Percentiles rank a stretch among this genome's conserved stretches.
phyloP scores from a whole-genome alignment of 371 early-diverging fungal genomes.

The Syncephalastrum sp. region DNA sequence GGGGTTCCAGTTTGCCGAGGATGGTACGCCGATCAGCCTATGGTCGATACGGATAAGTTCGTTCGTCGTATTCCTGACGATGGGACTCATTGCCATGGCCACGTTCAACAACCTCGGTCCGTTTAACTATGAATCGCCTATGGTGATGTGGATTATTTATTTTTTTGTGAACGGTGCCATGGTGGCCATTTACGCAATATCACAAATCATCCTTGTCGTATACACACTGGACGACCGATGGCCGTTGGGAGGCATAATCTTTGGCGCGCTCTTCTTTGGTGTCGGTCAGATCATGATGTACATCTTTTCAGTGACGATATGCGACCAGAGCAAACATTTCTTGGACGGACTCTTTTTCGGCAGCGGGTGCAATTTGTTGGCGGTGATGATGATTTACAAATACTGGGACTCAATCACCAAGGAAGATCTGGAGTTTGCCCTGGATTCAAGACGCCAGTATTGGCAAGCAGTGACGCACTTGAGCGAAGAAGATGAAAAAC shows the following conservation, averaged over 20 bases:
- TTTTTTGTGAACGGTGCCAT: constrained; percentile 71
- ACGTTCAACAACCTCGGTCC: constrained; percentile 71
- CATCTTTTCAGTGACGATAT: constrained; percentile 66
- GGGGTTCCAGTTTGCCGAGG: constrained; percentile 91
- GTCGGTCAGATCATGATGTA: constrained; percentile 71
- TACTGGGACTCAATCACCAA: constrained; percentile 94
- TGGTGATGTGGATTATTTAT: constrained; percentile 72
- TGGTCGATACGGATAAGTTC: constrained; percentile 73
- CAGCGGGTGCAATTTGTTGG: constrained; percentile 71
- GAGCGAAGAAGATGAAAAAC: constrained; percentile 8
- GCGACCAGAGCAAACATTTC: constrained; percentile 81
- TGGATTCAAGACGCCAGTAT: constrained; percentile 62
- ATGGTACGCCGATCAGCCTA: constrained; percentile 76
- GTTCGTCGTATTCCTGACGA: constrained; percentile 58
- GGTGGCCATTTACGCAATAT: constrained; percentile 70
- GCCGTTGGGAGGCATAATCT: constrained; percentile 81
- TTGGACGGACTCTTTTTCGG: constrained; percentile 91
- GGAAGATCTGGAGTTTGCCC: constrained; percentile 89
- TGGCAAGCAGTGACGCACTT: constrained; percentile 12
- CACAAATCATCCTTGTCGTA: constrained; percentile 81
- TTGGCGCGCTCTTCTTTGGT: constrained; percentile 75
- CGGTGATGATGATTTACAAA: constrained; percentile 95
- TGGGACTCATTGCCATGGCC: constrained; percentile 70
- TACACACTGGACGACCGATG: constrained; percentile 88
- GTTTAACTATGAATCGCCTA: constrained; percentile 59